Percentiles rank a stretch among this genome's conserved stretches.
Evolutionary conservation across 2,329 filamentous ascomycete species (phyloP).

Genomic region (Polytolypa hystricis): DNA sequence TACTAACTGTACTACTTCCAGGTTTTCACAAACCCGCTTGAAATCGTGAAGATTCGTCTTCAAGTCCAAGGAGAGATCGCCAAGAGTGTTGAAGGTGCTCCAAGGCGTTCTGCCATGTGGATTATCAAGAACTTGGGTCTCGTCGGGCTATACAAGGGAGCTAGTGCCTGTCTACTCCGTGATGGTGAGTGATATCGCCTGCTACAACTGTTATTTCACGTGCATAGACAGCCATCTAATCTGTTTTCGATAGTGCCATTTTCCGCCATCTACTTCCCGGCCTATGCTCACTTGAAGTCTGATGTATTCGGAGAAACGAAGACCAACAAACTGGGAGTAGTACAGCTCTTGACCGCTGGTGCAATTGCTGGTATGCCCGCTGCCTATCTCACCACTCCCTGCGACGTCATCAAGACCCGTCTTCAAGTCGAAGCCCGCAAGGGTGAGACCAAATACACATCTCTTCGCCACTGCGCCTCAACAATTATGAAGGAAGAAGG

Average conservation of each 20-base stretch:
- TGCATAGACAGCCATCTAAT: too few relatives aligned
- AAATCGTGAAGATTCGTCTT: conserved; percentile 98
- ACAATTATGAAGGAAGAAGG: conserved; percentile 87
- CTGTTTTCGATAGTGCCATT: conserved; percentile 56
- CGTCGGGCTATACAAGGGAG: conserved; percentile 91
- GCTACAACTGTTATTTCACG: not conserved
- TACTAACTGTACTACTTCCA: conserved; percentile 23
- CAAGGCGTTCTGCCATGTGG: conserved; percentile 91
- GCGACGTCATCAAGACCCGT: conserved; percentile 98
- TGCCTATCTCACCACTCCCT: conserved; percentile 90
- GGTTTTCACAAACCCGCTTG: conserved; percentile 95
- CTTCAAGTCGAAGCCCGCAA: conserved; percentile 95
- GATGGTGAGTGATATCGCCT: conserved; percentile 41
- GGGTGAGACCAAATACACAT: conserved; percentile 80
- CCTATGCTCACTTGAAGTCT: conserved; percentile 87
- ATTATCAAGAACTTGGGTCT: conserved; percentile 93
- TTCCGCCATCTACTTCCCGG: conserved; percentile 97
- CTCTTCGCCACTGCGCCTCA: conserved; percentile 70
- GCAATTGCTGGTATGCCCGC: conserved; percentile 89
- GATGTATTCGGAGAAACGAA: conserved; percentile 85
- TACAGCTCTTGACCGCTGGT: conserved; percentile 87
- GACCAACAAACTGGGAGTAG: conserved; percentile 75
- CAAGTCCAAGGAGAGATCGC: conserved; percentile 95
- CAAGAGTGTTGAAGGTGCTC: conserved; percentile 70
- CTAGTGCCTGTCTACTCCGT: conserved; percentile 82